A percentile compares a stretch with the other conserved stretches of the same genome.
phyloP scores from a whole-genome alignment of 1,284 basidiomycete species.

The Phellopilus nigrolimitatus region DNA sequence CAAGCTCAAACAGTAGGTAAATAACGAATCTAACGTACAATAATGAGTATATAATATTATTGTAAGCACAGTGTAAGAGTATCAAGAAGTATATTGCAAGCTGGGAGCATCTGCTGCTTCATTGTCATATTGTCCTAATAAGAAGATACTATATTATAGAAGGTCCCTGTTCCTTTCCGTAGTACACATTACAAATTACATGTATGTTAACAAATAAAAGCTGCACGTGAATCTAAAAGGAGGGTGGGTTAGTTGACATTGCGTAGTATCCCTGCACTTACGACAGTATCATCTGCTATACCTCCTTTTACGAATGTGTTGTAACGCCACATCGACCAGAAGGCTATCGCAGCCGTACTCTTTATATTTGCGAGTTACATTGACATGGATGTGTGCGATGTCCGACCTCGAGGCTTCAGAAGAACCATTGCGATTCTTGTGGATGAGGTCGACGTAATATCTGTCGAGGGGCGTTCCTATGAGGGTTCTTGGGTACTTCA shows the following conservation, averaged over 20 bases:
- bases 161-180: too few species aligned
- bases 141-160: too few species aligned
- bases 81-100: too few species aligned
- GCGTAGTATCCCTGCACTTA: background rate
- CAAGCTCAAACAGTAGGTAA: too few species aligned
- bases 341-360: constrained; percentile 14
- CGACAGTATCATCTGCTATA: background rate
- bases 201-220: too few species aligned
- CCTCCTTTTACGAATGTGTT: constrained; percentile 4
- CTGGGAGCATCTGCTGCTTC: too few species aligned
- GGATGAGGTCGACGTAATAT: constrained; percentile 12
- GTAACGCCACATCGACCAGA: constrained; percentile 16
- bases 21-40: too few species aligned
- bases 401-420: background rate
- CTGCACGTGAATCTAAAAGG: too few species aligned
- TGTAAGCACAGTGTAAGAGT: too few species aligned
- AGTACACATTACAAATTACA: too few species aligned
- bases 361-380: constrained; percentile 10
- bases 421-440: constrained; percentile 2
- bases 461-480: constrained; percentile 17
- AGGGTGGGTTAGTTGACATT: background rate
- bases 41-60: too few species aligned
- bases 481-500: constrained; percentile 6
- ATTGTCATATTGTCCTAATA: too few species aligned
- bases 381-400: constrained; percentile 11